Evolutionary conservation across 108 stramenopile species (phyloP).

Genomic region (Cylindrotheca fusiformis): DNA sequence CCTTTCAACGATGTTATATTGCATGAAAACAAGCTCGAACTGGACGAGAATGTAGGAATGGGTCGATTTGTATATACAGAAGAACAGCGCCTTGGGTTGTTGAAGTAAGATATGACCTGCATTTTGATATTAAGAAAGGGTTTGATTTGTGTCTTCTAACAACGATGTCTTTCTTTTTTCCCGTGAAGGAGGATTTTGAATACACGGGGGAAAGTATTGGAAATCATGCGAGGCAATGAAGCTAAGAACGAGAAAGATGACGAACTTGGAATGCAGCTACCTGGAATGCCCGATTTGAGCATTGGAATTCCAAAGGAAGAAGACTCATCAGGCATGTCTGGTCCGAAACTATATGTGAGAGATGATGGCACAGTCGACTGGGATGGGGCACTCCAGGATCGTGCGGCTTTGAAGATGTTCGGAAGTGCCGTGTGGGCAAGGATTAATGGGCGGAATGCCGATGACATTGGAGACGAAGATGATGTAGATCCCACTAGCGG

Average conservation of each 20-base stretch:
- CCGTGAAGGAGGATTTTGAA: constrained; percentile 28
- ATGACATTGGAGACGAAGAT: constrained; percentile 35
- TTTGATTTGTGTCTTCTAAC: neutral
- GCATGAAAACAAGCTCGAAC: neutral
- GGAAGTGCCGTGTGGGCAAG: constrained; percentile 90
- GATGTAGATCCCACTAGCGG: constrained; percentile 1
- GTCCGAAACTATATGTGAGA: constrained; percentile 87
- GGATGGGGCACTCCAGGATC: constrained; percentile 95
- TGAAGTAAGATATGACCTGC: no score
- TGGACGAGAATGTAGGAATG: constrained; percentile 42
- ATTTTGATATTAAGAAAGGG: neutral
- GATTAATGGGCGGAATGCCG: constrained; percentile 92
- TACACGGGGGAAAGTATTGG: constrained; percentile 21
- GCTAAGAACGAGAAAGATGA: constrained; percentile 10
- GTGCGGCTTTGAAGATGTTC: constrained; percentile 87
- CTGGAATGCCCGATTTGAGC: constrained; percentile 26
- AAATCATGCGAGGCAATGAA: constrained; percentile 24
- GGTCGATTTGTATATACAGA: constrained; percentile 62
- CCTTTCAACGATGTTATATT: constrained; percentile 13
- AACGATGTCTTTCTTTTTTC: no score
- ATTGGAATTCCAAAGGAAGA: constrained; percentile 32
- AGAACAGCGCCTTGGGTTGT: constrained; percentile 59
- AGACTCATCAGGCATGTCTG: constrained; percentile 20
- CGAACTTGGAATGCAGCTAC: constrained; percentile 19
- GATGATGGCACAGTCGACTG: constrained; percentile 98